These are phyloP conservation scores for Leptomonas seymouri DNA, from an alignment of 208 protist genomes.

Conservation along the genomic window DNA sequence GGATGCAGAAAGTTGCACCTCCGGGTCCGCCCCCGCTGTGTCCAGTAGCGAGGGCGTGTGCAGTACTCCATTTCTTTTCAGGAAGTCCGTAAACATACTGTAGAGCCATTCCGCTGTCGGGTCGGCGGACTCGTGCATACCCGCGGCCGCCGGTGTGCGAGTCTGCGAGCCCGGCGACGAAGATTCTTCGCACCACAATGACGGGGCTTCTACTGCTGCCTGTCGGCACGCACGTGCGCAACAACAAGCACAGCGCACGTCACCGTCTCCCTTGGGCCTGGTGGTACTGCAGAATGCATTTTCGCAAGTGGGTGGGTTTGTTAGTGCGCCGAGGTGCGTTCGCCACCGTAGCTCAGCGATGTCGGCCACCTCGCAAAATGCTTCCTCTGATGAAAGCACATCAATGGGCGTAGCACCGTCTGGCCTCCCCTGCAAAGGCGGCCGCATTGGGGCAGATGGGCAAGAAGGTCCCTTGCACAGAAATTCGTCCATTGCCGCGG, in stretches of 20 bases:
- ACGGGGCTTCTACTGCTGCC: not conserved
- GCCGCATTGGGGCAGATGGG: not conserved
- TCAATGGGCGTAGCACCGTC: not conserved
- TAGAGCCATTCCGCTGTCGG: not conserved
- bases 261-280: not conserved
- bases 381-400: not conserved
- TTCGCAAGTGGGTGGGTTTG: not conserved
- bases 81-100: not conserved
- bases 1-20: not conserved
- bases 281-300: not conserved
- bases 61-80: not conserved
- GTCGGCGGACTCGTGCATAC: not conserved
- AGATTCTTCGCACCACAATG: not conserved
- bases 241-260: not conserved
- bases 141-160: too few relatives aligned
- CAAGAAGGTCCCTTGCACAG: not conserved
- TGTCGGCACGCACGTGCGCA: slow-evolving; percentile 8
- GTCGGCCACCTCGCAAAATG: slow-evolving; percentile 27
- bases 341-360: slow-evolving; percentile 32
- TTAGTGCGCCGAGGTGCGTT: not conserved
- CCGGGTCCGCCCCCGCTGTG: not conserved
- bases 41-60: not conserved
- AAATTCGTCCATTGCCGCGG: not conserved
- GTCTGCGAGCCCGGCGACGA: too few relatives aligned
- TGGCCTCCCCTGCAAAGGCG: not conserved